Percentiles rank a stretch among this genome's conserved stretches.
Conservation (phyloP, 1,284 basidiomycete species). For the Lentinula novae-zelandiae region DNA sequence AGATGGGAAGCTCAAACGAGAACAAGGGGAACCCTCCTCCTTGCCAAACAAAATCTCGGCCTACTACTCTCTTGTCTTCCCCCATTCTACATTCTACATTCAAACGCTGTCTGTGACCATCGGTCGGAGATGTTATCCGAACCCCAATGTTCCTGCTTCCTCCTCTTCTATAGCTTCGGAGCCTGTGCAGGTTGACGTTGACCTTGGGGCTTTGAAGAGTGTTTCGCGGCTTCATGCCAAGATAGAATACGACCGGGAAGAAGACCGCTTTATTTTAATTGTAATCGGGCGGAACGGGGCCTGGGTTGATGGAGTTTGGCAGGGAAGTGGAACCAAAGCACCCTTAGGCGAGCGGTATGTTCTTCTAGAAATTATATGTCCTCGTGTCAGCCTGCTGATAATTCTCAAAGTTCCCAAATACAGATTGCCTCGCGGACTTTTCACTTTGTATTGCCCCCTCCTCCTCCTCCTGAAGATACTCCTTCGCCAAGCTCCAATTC, state of each 20-base stretch:
- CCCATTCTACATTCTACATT: conserved; percentile 85
- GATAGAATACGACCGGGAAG: conserved; percentile 87
- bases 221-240: conserved; percentile 95
- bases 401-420: conserved; percentile 79
- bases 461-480: conserved; percentile 67
- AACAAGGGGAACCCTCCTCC: conserved; percentile 12
- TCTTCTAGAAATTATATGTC: conserved; percentile 12
- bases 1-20: conserved; percentile 22
- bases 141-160: conserved; percentile 33
- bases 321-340: conserved; percentile 82
- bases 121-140: conserved; percentile 61
- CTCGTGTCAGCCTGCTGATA: conserved; percentile 12
- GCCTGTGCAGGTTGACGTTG: conserved; percentile 79
- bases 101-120: conserved; percentile 81
- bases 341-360: conserved; percentile 78
- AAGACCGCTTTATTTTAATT: conserved; percentile 86
- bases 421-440: conserved; percentile 98
- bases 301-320: conserved; percentile 97
- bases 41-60: conserved; percentile 71
- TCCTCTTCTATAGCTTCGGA: conserved; percentile 65
- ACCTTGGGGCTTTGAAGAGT: conserved; percentile 94
- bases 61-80: conserved; percentile 92
- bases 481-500: conserved; percentile 73
- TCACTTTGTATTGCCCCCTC: conserved; percentile 89
- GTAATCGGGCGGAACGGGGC: conserved; percentile 96